Evolutionary conservation across 1,139 yeast genomes (phyloP).

Genomic region (Scheffersomyces cryptocercus): DNA sequence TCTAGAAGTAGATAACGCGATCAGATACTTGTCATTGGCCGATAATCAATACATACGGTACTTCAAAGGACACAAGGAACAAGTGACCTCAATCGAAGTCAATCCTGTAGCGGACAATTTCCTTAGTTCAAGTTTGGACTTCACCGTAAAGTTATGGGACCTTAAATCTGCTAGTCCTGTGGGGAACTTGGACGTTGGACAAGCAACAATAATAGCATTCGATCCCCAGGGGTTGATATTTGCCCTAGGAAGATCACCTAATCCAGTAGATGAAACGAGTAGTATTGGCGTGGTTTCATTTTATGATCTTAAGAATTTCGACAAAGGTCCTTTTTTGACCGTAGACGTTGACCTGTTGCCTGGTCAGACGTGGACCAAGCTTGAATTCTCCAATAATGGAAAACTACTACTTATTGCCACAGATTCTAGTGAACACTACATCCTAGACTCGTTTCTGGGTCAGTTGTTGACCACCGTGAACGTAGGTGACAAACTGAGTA

Average conservation of each 20-base stretch:
- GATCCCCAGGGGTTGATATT: constrained; percentile 86
- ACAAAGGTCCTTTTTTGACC: constrained; percentile 54
- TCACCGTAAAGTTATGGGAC: constrained; percentile 88
- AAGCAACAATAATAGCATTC: constrained; percentile 58
- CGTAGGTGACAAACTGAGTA: constrained; percentile 26
- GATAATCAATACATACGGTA: constrained; percentile 82
- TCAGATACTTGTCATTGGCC: constrained; percentile 72
- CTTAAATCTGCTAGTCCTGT: constrained; percentile 59
- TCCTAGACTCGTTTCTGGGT: constrained; percentile 76
- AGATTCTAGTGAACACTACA: constrained; percentile 50
- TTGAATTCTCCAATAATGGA: constrained; percentile 86
- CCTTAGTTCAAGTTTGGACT: constrained; percentile 71
- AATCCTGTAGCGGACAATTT: constrained; percentile 72
- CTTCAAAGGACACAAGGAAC: constrained; percentile 81
- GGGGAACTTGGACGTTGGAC: constrained; percentile 62
- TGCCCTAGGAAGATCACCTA: constrained; percentile 58
- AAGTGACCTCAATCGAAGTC: constrained; percentile 72
- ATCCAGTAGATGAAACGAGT: constrained; percentile 2
- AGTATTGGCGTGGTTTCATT: constrained; percentile 33
- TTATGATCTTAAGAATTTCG: constrained; percentile 60
- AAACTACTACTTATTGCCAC: constrained; percentile 70
- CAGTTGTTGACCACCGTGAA: constrained; percentile 51
- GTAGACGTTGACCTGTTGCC: constrained; percentile 26
- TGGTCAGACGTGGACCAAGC: constrained; percentile 54
- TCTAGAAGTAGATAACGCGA: constrained; percentile 57